These are phyloP conservation scores for Penicillium fimorum DNA, from an alignment of 495 filamentous ascomycete genomes.

Conservation along the genomic window DNA sequence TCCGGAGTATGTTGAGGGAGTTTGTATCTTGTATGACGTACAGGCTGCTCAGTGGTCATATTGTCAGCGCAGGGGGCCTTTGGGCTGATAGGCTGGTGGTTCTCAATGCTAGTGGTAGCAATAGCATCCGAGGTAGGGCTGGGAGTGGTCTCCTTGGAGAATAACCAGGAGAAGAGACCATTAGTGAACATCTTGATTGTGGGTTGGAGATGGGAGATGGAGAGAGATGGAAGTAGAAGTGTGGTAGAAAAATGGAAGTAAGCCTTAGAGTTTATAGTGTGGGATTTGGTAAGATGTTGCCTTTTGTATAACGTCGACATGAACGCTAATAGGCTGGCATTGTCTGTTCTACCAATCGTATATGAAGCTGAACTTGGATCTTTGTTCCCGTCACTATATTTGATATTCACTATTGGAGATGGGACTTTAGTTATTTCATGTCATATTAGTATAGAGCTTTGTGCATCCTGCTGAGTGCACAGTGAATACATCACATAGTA, in stretches of 20 bases:
- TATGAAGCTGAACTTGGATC: neutral
- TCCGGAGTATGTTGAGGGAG: neutral
- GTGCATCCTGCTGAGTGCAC: too few relatives aligned
- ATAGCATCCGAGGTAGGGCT: constrained; percentile 32
- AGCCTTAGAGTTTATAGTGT: neutral
- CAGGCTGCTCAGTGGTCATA: constrained; percentile 38
- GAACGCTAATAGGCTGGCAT: neutral
- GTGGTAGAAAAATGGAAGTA: neutral
- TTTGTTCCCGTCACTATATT: neutral
- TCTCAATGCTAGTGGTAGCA: constrained; percentile 35
- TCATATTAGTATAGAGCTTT: too few relatives aligned
- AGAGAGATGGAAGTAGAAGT: neutral
- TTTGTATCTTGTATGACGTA: constrained; percentile 15
- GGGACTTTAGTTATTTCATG: neutral
- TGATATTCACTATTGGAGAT: neutral
- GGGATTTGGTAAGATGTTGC: neutral
- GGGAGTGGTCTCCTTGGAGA: constrained; percentile 32
- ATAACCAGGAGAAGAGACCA: constrained; percentile 34
- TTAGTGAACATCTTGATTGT: constrained; percentile 38
- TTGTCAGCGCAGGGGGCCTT: constrained; percentile 29
- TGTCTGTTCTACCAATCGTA: neutral
- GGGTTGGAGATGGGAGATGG: neutral
- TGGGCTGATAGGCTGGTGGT: constrained; percentile 37
- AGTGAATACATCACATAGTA: too few relatives aligned
- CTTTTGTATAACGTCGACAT: neutral